phyloP scores from a whole-genome alignment of 2,329 filamentous ascomycete species.

The Exophiala phaeomuriformis region DNA sequence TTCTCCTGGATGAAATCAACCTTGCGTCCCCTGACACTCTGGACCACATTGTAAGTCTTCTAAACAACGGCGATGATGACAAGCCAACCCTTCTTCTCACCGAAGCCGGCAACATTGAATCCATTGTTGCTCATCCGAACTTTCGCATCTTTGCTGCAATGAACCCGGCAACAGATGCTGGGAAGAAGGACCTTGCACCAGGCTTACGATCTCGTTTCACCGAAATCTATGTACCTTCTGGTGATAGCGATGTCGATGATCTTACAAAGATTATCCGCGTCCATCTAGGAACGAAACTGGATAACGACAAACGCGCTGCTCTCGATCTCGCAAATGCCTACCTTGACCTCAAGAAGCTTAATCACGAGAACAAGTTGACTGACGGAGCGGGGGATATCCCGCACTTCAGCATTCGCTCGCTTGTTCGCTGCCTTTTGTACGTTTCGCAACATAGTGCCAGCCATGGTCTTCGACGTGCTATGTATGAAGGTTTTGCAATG shows the following conservation, averaged over 20 bases:
- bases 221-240: conserved; percentile 87
- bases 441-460: conserved; percentile 74
- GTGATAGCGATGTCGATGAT: conserved; percentile 79
- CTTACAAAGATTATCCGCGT: conserved; percentile 79
- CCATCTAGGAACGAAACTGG: conserved; percentile 67
- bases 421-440: conserved; percentile 84
- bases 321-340: conserved; percentile 82
- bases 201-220: conserved; percentile 89
- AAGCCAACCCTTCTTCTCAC: conserved; percentile 79
- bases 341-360: conserved; percentile 73
- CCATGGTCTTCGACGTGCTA: conserved; percentile 75
- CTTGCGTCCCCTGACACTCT: conserved; percentile 89
- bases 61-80: conserved; percentile 63
- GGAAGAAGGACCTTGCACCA: conserved; percentile 85
- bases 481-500: conserved; percentile 97
- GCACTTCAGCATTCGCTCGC: conserved; percentile 90
- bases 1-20: conserved; percentile 95
- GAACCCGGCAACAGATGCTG: conserved; percentile 97
- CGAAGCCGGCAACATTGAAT: conserved; percentile 87
- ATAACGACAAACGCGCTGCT: conserved; percentile 64
- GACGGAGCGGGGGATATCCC: conserved; percentile 94
- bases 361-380: conserved; percentile 74
- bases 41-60: conserved; percentile 83
- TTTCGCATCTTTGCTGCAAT: conserved; percentile 97
- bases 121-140: conserved; percentile 79